A percentile compares a stretch with the other conserved stretches of the same genome.
phyloP scores from a whole-genome alignment of 768 basidiomycete genomes.

The Suillus weaverae region DNA sequence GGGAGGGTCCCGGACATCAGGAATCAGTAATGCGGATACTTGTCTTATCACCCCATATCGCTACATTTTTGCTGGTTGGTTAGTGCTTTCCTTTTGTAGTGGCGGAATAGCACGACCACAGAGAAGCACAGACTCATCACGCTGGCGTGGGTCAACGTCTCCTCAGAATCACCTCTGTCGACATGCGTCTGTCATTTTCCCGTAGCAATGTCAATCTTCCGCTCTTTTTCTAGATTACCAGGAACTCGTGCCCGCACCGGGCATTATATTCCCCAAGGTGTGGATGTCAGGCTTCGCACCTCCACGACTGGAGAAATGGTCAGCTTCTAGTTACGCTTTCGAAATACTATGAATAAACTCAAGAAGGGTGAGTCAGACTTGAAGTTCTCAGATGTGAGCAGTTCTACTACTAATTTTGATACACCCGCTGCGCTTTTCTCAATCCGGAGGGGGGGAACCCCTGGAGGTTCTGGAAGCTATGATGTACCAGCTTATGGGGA shows the following conservation, averaged over 20 bases:
- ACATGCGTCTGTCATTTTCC: background rate
- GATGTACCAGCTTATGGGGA: slow-evolving; percentile 35
- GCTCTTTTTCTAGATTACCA: background rate
- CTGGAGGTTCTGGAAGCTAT: slow-evolving; percentile 72
- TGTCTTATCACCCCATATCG: background rate
- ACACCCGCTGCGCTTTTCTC: slow-evolving; percentile 53
- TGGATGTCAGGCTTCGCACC: too few relatives aligned
- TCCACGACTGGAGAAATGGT: slow-evolving; percentile 21
- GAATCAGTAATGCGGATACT: background rate
- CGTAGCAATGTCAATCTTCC: background rate
- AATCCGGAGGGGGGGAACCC: slow-evolving; percentile 51
- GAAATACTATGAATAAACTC: slow-evolving; percentile 71
- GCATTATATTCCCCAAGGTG: background rate
- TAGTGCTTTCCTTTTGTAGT: background rate
- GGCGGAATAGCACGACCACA: background rate
- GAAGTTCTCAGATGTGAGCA: slow-evolving; percentile 14
- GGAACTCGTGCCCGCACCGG: too few relatives aligned
- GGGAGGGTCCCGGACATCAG: background rate
- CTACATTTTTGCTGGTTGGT: background rate
- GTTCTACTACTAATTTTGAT: slow-evolving; percentile 25
- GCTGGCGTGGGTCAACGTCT: background rate
- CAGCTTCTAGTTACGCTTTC: slow-evolving; percentile 68
- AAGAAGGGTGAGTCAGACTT: slow-evolving; percentile 58
- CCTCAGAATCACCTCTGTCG: background rate
- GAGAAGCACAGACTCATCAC: background rate